phyloP scores from a whole-genome alignment of 768 basidiomycete genomes.

The Boletus pseudo-olivaceus region DNA sequence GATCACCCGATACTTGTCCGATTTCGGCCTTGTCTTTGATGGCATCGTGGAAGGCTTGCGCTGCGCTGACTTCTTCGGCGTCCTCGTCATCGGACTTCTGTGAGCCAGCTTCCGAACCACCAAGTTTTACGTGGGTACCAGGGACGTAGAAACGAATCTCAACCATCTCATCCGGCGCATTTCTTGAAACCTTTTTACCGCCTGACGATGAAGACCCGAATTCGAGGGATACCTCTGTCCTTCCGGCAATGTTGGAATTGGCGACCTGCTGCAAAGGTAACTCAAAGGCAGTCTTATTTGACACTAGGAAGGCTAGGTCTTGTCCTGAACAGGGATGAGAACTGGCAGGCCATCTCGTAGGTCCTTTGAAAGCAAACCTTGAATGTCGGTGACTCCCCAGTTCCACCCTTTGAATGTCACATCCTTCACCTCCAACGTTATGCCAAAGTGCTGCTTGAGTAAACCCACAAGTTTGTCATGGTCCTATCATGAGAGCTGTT shows the following conservation, averaged over 20 bases:
- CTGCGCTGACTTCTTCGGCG: slow-evolving; percentile 81
- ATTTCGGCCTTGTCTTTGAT: slow-evolving; percentile 97
- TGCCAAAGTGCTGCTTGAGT: slow-evolving; percentile 82
- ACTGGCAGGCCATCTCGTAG: neutral
- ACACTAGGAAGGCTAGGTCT: slow-evolving; percentile 88
- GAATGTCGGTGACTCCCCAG: slow-evolving; percentile 94
- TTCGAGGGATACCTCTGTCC: slow-evolving; percentile 98
- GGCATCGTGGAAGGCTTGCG: slow-evolving; percentile 93
- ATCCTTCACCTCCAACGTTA: slow-evolving; percentile 84
- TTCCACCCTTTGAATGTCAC: slow-evolving; percentile 95
- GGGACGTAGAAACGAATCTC: slow-evolving; percentile 98
- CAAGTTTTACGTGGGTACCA: slow-evolving; percentile 61
- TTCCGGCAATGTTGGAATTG: slow-evolving; percentile 97
- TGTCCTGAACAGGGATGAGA: slow-evolving; percentile 51
- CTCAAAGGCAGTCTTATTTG: slow-evolving; percentile 85
- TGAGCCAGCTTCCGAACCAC: slow-evolving; percentile 69
- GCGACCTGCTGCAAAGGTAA: slow-evolving; percentile 82
- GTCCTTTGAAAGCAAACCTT: slow-evolving; percentile 52
- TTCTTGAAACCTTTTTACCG: slow-evolving; percentile 41
- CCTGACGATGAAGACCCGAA: slow-evolving; percentile 55
- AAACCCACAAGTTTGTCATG: slow-evolving; percentile 79
- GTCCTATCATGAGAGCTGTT: slow-evolving; percentile 50
- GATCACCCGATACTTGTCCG: slow-evolving; percentile 85
- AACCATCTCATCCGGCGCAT: slow-evolving; percentile 76
- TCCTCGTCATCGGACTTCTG: slow-evolving; percentile 66